phyloP scores from a whole-genome alignment of 495 filamentous ascomycete species.

The Podospora sp. region DNA sequence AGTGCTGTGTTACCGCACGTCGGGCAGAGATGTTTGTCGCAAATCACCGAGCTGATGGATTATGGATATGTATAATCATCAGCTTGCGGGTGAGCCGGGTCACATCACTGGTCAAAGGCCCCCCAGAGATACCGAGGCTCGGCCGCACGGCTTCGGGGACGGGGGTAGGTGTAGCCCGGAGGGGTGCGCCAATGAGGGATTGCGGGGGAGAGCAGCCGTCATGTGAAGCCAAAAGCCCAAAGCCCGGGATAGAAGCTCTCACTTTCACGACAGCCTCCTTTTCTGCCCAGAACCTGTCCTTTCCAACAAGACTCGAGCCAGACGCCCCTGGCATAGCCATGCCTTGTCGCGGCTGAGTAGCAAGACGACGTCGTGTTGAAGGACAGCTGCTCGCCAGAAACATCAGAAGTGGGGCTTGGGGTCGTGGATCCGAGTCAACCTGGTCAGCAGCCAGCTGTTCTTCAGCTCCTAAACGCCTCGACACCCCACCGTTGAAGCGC shows the following conservation, averaged over 20 bases:
- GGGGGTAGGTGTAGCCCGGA: neutral
- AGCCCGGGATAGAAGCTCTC: neutral
- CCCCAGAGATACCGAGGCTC: constrained; percentile 16
- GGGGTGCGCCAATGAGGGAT: neutral
- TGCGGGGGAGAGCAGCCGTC: neutral
- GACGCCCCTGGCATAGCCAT: neutral
- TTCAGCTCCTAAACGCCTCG: neutral
- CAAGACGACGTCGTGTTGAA: neutral
- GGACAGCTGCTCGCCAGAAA: neutral
- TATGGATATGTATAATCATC: neutral
- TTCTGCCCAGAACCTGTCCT: neutral
- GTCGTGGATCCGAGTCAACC: constrained; percentile 1
- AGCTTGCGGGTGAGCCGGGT: neutral
- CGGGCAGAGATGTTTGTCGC: neutral
- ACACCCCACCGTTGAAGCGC: neutral
- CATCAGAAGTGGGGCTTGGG: neutral
- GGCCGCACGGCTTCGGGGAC: constrained; percentile 1
- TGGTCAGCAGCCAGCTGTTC: neutral
- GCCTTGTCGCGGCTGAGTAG: neutral
- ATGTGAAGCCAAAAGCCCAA: neutral
- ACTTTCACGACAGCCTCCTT: neutral
- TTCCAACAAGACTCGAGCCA: neutral
- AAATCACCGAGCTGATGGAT: neutral
- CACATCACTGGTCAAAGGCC: neutral
- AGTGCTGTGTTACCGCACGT: neutral